These are phyloP conservation scores for Yamadazyma sp. DNA, from an alignment of 805 yeast genomes.

Conservation along the genomic window DNA sequence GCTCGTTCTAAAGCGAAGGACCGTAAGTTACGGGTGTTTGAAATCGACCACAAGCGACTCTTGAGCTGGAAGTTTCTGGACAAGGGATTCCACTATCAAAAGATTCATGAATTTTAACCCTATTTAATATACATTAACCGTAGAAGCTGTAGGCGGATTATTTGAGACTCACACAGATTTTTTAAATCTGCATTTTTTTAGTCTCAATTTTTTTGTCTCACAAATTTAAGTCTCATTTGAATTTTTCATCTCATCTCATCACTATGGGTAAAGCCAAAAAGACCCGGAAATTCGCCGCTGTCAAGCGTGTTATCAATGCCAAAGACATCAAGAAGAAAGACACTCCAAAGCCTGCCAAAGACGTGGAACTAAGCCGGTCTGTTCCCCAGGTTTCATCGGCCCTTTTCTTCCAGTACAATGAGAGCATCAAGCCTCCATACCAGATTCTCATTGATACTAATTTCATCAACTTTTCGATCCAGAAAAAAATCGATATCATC, in stretches of 20 bases:
- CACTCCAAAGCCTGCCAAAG: constrained; percentile 43
- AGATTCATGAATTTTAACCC: constrained; percentile 15
- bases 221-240: neutral
- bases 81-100: constrained; percentile 30
- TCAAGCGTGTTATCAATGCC: constrained; percentile 75
- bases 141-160: too few relatives aligned
- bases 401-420: constrained; percentile 89
- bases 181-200: too few relatives aligned
- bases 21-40: constrained; percentile 36
- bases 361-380: constrained; percentile 58
- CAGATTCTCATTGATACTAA: constrained; percentile 95
- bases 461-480: constrained; percentile 94
- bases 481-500: constrained; percentile 91
- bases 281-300: constrained; percentile 93
- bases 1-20: constrained; percentile 29
- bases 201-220: too few relatives aligned
- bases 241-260: constrained; percentile 8
- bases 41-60: constrained; percentile 25
- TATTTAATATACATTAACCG: neutral
- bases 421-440: constrained; percentile 96
- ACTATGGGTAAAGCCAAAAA: constrained; percentile 95
- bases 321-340: constrained; percentile 64
- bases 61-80: constrained; percentile 41
- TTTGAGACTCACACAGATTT: too few relatives aligned
- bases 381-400: constrained; percentile 95